phyloP scores from a whole-genome alignment of 805 yeast genomes.

The Starmera quercuum region DNA sequence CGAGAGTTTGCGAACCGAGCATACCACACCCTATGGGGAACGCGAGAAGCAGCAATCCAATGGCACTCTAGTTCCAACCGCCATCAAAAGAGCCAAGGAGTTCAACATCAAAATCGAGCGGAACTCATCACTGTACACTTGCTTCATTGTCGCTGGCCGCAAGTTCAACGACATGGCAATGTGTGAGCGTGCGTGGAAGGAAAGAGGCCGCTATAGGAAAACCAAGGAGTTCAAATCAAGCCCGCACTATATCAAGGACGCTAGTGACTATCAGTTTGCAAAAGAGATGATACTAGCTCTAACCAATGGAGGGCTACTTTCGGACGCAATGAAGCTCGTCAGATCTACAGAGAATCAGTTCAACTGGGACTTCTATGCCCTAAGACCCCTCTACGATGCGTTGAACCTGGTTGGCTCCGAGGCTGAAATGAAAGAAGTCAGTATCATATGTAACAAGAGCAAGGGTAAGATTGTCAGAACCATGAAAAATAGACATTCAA shows the following conservation, averaged over 20 bases:
- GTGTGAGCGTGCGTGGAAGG: slow-evolving; percentile 67
- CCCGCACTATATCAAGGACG: slow-evolving; percentile 28
- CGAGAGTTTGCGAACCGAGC: slow-evolving; percentile 1
- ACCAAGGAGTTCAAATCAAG: slow-evolving; percentile 39
- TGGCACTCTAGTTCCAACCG: slow-evolving; percentile 1
- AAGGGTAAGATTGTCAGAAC: neutral
- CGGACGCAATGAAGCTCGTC: slow-evolving; percentile 67
- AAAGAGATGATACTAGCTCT: slow-evolving; percentile 56
- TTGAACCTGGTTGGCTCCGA: slow-evolving; percentile 38
- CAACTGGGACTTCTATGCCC: slow-evolving; percentile 52
- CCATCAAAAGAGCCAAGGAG: slow-evolving; percentile 3
- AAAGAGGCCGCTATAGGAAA: slow-evolving; percentile 68
- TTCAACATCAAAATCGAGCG: slow-evolving; percentile 10
- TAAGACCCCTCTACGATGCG: slow-evolving; percentile 32
- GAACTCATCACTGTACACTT: slow-evolving; percentile 12
- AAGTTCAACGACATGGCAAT: slow-evolving; percentile 44
- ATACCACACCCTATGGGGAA: neutral
- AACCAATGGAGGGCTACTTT: slow-evolving; percentile 42
- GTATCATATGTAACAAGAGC: slow-evolving; percentile 24
- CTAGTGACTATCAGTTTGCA: slow-evolving; percentile 64
- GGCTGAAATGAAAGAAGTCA: slow-evolving; percentile 21
- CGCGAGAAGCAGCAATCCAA: slow-evolving; percentile 9
- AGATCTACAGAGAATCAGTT: slow-evolving; percentile 61
- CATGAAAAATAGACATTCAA: neutral
- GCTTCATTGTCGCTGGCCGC: slow-evolving; percentile 43